A percentile compares a stretch with the other conserved stretches of the same genome.
Conservation (phyloP, 345 rosid genomes). For the Sonneratia alba region DNA sequence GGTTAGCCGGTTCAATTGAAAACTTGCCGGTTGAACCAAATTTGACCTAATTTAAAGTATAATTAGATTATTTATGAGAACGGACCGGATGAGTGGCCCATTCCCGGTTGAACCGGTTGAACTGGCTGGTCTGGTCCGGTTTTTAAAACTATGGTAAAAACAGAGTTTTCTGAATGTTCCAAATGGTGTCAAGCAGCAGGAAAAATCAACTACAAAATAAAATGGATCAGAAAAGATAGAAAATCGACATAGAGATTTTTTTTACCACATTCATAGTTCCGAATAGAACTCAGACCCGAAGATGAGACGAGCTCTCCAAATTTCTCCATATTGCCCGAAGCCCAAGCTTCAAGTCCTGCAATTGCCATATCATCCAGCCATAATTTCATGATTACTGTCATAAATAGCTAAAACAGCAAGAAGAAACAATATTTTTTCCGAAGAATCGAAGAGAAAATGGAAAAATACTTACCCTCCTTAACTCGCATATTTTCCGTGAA, state of each 20-base stretch:
- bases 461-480: slow-evolving; percentile 37
- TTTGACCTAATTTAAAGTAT: too few species aligned
- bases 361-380: slow-evolving; percentile 1
- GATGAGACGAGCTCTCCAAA: slow-evolving; percentile 79
- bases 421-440: background rate
- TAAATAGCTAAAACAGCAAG: slow-evolving; percentile 2
- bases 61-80: too few species aligned
- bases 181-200: background rate
- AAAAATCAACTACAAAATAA: background rate
- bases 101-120: too few species aligned
- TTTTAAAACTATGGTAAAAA: too few species aligned
- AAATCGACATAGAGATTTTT: background rate
- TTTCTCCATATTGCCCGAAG: slow-evolving; percentile 50
- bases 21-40: too few species aligned
- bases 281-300: slow-evolving; percentile 83
- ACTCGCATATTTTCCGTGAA: slow-evolving; percentile 82
- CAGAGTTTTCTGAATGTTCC: too few species aligned
- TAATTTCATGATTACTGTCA: background rate
- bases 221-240: background rate
- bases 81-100: too few species aligned
- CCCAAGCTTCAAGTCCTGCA: slow-evolving; percentile 84
- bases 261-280: slow-evolving; percentile 86
- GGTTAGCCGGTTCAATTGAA: too few species aligned
- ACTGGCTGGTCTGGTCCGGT: too few species aligned
- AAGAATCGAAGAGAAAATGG: background rate